A percentile compares a stretch with the other conserved stretches of the same genome.
Conservation (phyloP, 257 asterid genomes). For the Handroanthus guayacan region DNA sequence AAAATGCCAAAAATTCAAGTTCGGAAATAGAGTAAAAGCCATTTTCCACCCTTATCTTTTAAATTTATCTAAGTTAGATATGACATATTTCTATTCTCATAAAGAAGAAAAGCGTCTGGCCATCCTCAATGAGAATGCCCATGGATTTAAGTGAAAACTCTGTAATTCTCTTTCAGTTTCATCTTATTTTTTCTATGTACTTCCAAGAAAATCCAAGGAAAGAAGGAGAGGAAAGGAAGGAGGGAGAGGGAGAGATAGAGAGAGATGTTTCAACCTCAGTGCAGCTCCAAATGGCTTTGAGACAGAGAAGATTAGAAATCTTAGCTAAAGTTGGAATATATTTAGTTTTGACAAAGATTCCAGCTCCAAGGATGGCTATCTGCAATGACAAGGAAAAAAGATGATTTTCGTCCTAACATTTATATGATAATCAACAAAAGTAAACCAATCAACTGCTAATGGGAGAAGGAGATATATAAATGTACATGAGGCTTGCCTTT, state of each 20-base stretch:
- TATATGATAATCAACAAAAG: no score
- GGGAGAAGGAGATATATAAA: no score
- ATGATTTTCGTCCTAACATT: no score
- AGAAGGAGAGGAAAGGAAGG: not conserved
- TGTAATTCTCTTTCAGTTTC: not conserved
- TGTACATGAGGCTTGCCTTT: no score
- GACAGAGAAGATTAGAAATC: slow-evolving; percentile 57
- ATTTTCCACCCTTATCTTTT: no score
- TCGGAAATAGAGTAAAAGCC: no score
- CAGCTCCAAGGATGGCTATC: slow-evolving; percentile 81
- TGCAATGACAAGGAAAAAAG: not conserved
- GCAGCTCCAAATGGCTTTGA: slow-evolving; percentile 77
- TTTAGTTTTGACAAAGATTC: slow-evolving; percentile 65
- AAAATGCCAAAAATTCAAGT: no score
- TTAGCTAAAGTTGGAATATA: slow-evolving; percentile 74
- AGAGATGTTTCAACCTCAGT: slow-evolving; percentile 54
- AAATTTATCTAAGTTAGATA: no score
- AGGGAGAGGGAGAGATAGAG: not conserved
- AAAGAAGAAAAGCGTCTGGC: no score
- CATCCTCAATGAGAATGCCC: not conserved
- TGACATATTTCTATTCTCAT: no score
- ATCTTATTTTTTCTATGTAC: not conserved
- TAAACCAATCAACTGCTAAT: no score
- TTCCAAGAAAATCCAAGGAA: slow-evolving; percentile 7
- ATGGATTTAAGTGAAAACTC: not conserved